Percentiles rank a stretch among this genome's conserved stretches.
These are phyloP conservation scores for Microascus cirrosus DNA, from an alignment of 2,329 filamentous ascomycete genomes.

Conservation along the genomic window DNA sequence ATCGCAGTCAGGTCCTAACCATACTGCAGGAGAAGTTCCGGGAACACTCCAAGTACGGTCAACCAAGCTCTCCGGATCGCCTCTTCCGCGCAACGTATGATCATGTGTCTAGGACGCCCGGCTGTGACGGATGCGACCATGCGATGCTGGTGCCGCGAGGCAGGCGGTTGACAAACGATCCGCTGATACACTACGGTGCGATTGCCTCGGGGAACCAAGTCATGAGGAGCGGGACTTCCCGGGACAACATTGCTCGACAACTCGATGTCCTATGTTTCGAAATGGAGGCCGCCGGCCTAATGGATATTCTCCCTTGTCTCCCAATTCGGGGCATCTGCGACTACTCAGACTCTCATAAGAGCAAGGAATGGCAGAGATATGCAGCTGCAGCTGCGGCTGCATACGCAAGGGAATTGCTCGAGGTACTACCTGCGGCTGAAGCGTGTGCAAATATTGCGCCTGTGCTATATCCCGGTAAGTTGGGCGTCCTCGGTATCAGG, in stretches of 20 bases:
- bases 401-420: neutral
- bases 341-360: conserved; percentile 25
- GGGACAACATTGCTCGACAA: neutral
- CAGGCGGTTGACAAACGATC: too few species aligned
- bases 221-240: neutral
- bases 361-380: conserved; percentile 21
- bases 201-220: too few species aligned
- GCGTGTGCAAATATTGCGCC: neutral
- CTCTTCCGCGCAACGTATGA: too few species aligned
- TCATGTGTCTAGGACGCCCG: too few species aligned
- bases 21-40: too few species aligned
- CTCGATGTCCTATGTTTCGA: conserved; percentile 12
- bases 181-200: too few species aligned
- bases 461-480: neutral
- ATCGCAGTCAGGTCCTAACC: too few species aligned
- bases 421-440: neutral
- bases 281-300: conserved; percentile 17
- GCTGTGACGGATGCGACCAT: too few species aligned
- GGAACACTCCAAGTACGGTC: too few species aligned
- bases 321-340: conserved; percentile 24
- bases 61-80: too few species aligned
- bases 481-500: neutral
- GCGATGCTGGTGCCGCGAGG: too few species aligned
- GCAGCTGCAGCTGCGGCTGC: conserved; percentile 19
- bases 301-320: conserved; percentile 16